Evolutionary conservation across 768 basidiomycete species (phyloP).

Genomic region (Mycena kentingensis): DNA sequence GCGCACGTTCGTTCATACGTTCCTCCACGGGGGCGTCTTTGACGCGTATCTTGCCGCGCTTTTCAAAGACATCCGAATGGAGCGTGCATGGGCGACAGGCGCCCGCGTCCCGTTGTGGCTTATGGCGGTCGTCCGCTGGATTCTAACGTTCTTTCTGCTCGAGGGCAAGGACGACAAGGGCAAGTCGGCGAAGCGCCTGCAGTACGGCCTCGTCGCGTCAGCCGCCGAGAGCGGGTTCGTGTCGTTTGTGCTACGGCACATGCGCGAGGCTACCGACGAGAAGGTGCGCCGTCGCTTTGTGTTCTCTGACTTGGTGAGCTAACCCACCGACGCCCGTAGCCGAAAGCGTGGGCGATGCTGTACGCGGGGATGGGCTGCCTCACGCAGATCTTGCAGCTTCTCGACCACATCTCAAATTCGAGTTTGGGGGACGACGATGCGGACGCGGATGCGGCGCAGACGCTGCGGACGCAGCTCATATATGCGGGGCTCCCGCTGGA

Average conservation of each 20-base stretch:
- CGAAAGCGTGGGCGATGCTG: conserved; percentile 91
- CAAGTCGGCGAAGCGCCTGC: conserved; percentile 47
- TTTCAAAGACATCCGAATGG: conserved; percentile 94
- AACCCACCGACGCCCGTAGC: conserved; percentile 50
- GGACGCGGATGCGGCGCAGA: conserved; percentile 67
- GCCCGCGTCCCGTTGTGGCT: conserved; percentile 65
- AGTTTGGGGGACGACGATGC: conserved; percentile 15
- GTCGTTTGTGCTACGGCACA: conserved; percentile 85
- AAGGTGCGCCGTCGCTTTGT: conserved; percentile 55
- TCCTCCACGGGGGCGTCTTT: conserved; percentile 65
- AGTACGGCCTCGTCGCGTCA: conserved; percentile 77
- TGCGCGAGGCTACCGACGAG: conserved; percentile 88
- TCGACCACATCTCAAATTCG: conserved; percentile 72
- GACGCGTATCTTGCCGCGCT: conserved; percentile 79
- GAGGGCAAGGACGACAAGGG: conserved; percentile 41
- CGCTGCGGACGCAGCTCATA: conserved; percentile 86
- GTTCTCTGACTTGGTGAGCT: conserved; percentile 7
- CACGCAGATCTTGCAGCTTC: conserved; percentile 85
- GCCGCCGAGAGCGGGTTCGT: conserved; percentile 88
- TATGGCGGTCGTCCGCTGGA: conserved; percentile 86
- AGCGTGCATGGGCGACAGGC: conserved; percentile 91
- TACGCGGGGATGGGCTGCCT: conserved; percentile 94
- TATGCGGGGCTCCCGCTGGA: conserved; percentile 96
- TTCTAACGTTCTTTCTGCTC: conserved; percentile 86
- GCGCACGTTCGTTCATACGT: conserved; percentile 68